A percentile compares a stretch with the other conserved stretches of the same genome.
These are phyloP conservation scores for Withania somnifera DNA, from an alignment of 305 asterid genomes.

Conservation along the genomic window DNA sequence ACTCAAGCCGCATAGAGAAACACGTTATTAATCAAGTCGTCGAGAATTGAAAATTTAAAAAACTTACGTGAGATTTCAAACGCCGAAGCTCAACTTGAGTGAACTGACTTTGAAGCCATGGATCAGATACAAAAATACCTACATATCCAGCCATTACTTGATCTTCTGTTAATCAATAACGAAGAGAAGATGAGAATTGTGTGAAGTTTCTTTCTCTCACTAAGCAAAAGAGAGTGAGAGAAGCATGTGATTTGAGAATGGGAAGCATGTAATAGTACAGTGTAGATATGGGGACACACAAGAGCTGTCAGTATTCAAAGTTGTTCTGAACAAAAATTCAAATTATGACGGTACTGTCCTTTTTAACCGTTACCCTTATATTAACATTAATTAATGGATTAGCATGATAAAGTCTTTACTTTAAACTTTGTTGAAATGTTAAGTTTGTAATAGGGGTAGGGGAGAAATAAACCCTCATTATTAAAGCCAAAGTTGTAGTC, in stretches of 20 bases:
- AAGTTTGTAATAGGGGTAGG: too few species aligned
- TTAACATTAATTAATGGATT: neutral
- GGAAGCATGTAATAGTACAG: neutral
- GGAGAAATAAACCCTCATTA: too few species aligned
- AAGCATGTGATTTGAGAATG: constrained; percentile 5
- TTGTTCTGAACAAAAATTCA: neutral
- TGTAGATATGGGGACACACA: neutral
- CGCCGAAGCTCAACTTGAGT: constrained; percentile 94
- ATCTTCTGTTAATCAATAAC: neutral
- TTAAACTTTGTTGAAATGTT: too few species aligned
- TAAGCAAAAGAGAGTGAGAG: neutral
- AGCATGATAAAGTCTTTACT: too few species aligned
- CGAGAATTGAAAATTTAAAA: neutral
- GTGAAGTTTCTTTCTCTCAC: neutral
- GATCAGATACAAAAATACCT: constrained; percentile 89
- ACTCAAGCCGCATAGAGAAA: neutral
- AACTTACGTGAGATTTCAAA: constrained; percentile 72
- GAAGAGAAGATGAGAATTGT: neutral
- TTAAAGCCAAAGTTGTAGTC: too few species aligned
- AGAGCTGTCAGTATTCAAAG: constrained; percentile 5
- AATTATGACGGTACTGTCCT: neutral
- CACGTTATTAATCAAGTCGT: neutral
- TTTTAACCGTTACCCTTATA: neutral
- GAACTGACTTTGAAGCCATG: constrained; percentile 97
- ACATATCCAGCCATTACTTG: constrained; percentile 60